Conservation (phyloP, 2,329 filamentous ascomycete species). For the Emericellopsis cladophorae region DNA sequence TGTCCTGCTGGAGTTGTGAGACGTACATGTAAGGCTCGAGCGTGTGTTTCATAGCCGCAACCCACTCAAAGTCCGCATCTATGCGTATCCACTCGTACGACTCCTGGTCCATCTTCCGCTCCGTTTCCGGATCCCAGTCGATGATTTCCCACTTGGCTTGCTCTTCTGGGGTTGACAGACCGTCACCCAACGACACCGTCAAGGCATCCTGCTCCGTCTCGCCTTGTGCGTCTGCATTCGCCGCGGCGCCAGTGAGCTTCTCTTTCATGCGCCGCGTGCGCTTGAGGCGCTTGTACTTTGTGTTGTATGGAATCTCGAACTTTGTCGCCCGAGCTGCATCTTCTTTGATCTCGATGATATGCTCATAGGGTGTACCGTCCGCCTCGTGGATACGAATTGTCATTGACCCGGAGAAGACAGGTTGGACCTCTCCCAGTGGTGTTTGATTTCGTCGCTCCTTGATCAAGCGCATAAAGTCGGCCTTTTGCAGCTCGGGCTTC, state of each 20-base stretch:
- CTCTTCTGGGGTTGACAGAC: slow-evolving; percentile 73
- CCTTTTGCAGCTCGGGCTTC: slow-evolving; percentile 46
- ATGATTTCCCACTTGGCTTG: slow-evolving; percentile 70
- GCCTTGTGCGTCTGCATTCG: slow-evolving; percentile 22
- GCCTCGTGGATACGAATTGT: slow-evolving; percentile 97
- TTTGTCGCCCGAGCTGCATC: slow-evolving; percentile 60
- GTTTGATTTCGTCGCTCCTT: slow-evolving; percentile 66
- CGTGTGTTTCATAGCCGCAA: slow-evolving; percentile 67
- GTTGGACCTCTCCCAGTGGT: slow-evolving; percentile 55
- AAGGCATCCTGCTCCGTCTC: slow-evolving; percentile 62
- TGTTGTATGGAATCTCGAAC: slow-evolving; percentile 96
- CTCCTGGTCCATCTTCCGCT: slow-evolving; percentile 85
- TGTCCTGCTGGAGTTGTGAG: slow-evolving; percentile 91
- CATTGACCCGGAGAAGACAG: slow-evolving; percentile 91
- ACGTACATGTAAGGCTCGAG: slow-evolving; percentile 97
- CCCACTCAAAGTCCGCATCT: slow-evolving; percentile 97
- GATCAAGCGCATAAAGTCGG: slow-evolving; percentile 71
- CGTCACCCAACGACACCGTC: slow-evolving; percentile 84
- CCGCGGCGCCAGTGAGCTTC: slow-evolving; percentile 52
- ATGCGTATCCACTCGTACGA: slow-evolving; percentile 98
- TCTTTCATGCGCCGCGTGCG: slow-evolving; percentile 74
- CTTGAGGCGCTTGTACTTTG: slow-evolving; percentile 96
- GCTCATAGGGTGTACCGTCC: slow-evolving; percentile 94
- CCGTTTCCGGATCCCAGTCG: slow-evolving; percentile 83
- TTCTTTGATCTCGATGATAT: slow-evolving; percentile 92